phyloP scores from a whole-genome alignment of 305 asterid genomes.

The Plantago coronopus region DNA sequence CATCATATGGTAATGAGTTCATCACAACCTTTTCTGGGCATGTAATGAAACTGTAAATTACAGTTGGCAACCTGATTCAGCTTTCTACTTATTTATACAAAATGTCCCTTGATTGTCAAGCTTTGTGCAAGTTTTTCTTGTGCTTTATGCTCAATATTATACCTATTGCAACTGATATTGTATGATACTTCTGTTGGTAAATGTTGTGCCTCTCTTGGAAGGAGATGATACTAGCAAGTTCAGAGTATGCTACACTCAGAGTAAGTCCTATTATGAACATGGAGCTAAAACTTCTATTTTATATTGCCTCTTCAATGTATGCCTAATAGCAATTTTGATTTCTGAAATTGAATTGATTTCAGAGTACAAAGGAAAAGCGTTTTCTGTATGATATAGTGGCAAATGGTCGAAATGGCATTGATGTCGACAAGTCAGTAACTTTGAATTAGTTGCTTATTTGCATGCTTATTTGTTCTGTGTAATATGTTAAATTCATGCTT shows the following conservation, averaged over 20 bases:
- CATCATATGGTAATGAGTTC: not conserved
- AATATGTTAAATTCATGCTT: not conserved
- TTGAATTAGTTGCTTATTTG: slow-evolving; percentile 16
- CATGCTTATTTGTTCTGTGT: slow-evolving; percentile 10
- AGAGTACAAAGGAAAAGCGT: slow-evolving; percentile 72
- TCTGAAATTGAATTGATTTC: slow-evolving; percentile 29
- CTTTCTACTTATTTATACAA: not conserved
- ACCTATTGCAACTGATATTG: slow-evolving; percentile 4
- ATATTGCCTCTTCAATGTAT: slow-evolving; percentile 18
- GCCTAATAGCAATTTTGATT: slow-evolving; percentile 17
- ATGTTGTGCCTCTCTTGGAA: slow-evolving; percentile 31
- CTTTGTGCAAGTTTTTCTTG: not conserved
- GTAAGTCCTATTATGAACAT: slow-evolving; percentile 38
- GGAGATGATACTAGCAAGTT: slow-evolving; percentile 92
- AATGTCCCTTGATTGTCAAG: not conserved
- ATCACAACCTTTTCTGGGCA: not conserved
- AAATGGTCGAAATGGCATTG: slow-evolving; percentile 93
- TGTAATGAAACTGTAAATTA: slow-evolving; percentile 1
- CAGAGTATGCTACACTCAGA: slow-evolving; percentile 40
- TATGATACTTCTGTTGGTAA: slow-evolving; percentile 3
- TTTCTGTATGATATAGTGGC: slow-evolving; percentile 95
- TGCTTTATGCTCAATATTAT: not conserved
- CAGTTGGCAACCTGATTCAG: slow-evolving; percentile 8
- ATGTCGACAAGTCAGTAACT: slow-evolving; percentile 90
- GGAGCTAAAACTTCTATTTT: not conserved